Conservation (phyloP, 73 alveolate genomes). For the Paramecium sonneborni region DNA sequence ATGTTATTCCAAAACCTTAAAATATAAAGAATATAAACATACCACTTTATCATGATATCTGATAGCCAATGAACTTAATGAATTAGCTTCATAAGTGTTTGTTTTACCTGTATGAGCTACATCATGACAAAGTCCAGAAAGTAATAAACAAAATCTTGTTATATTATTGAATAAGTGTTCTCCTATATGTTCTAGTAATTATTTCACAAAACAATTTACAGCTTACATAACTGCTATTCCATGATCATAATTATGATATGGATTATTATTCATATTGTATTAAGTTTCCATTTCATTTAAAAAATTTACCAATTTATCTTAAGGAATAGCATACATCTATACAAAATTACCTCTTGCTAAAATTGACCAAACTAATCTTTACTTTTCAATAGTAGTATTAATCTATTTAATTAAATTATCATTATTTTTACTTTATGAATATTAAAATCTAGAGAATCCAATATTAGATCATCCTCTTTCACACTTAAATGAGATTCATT, state of each 20-base stretch:
- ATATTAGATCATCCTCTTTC: background rate
- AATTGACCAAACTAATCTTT: conserved; percentile 52
- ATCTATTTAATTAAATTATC: background rate
- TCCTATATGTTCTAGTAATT: background rate
- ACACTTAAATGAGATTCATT: conserved; percentile 26
- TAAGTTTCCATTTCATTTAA: conserved; percentile 33
- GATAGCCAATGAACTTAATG: conserved; percentile 24
- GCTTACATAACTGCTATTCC: conserved; percentile 62
- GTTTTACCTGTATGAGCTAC: conserved; percentile 66
- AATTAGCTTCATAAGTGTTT: conserved; percentile 31
- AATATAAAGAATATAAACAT: background rate
- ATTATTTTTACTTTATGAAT: background rate
- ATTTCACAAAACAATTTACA: background rate
- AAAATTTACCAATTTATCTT: conserved; percentile 22
- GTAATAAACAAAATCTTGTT: conserved; percentile 33
- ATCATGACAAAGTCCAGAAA: conserved; percentile 66
- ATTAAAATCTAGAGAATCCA: background rate
- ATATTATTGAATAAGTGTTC: conserved; percentile 18
- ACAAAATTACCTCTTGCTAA: background rate
- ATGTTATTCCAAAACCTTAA: conserved; percentile 56
- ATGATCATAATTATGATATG: conserved; percentile 60
- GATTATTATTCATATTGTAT: conserved; percentile 34
- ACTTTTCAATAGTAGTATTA: background rate
- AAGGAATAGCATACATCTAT: conserved; percentile 44
- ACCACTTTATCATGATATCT: conserved; percentile 65